Evolutionary conservation across 2,329 filamentous ascomycete species (phyloP), one percentile per base, ranked within the genome.

Genomic region (Neocucurbitaria cava): DNA sequence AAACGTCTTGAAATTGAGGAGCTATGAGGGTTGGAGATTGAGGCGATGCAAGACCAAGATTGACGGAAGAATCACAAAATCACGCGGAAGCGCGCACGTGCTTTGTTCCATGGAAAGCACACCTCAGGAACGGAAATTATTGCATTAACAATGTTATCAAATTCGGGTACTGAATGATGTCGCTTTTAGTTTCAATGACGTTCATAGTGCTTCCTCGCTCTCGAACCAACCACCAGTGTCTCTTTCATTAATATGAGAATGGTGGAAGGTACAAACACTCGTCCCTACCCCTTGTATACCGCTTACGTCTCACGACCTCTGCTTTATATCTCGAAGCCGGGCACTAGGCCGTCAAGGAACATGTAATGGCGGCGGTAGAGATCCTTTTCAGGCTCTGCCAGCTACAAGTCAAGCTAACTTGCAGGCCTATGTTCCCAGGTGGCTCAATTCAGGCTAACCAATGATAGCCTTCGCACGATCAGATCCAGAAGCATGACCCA

Each of bases 241-340:
- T 63, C 62, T 59, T 58, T 53, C 48, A 54, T 56, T 51, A 59
- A 64, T 57, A 52, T 49, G 57, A 64, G 56, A 58, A 54, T 56
- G 55, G 49, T 56, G 49, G 42, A 20, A 28, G 30, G 42, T 23
- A 18, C 42, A 17, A 36, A 39, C 11, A 24, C 38, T 20, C 38
- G 23, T 40, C 38, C 8, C 20, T 23, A 10, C 21, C 15, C 20
- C 20, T 24, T 21, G 20, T 18, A 13, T 21, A 21, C 20, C 17
- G 11, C 13, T 11, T 24, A n/a, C 9, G 21, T 8, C 40, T 44
- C 40, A 18, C 41, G 42, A 45, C 35, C 47, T 46, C 7, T 33
- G 18, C 23, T 33, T 38, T 18, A 15, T 38, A 21, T 11, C 18
- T 26, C 17, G 41, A 18, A 52, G 23, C 42, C 24, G 17, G 42